phyloP scores from a whole-genome alignment of 805 yeast species.

The Lachancea sp. region DNA sequence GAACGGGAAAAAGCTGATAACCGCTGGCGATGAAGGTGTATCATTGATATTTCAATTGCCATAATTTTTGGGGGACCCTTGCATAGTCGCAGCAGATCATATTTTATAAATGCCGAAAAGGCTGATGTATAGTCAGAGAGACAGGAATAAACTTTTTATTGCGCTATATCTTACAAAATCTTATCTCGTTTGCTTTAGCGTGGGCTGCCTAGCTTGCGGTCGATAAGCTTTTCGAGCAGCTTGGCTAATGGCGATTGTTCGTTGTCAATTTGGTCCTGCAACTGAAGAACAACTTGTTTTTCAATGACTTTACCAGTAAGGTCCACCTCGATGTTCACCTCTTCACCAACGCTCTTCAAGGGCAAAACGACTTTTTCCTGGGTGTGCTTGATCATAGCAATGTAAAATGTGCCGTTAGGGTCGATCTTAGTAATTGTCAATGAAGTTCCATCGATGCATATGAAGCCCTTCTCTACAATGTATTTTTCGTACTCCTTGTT shows the following conservation, averaged over 20 bases:
- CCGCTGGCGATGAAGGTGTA: conserved; percentile 98
- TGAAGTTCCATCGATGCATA: conserved; percentile 88
- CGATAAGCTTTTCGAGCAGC: conserved; percentile 44
- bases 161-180: neutral
- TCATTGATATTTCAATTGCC: conserved; percentile 57
- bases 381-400: conserved; percentile 89
- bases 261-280: conserved; percentile 48
- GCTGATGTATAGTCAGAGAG: neutral
- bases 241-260: conserved; percentile 44
- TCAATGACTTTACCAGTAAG: conserved; percentile 87
- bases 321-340: conserved; percentile 91
- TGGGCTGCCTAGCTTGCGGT: conserved; percentile 27
- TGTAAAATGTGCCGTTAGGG: conserved; percentile 55
- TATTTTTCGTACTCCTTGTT: conserved; percentile 56
- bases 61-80: neutral
- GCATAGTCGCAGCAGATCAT: neutral
- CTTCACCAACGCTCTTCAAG: conserved; percentile 50
- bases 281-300: conserved; percentile 62
- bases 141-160: neutral
- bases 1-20: conserved; percentile 61
- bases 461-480: conserved; percentile 92
- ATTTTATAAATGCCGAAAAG: neutral
- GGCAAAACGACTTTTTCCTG: conserved; percentile 77
- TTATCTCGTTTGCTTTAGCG: neutral
- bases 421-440: conserved; percentile 81